Evolutionary conservation across 2,329 filamentous ascomycete genomes (phyloP).

Genomic region (Diplodia sapinea): DNA sequence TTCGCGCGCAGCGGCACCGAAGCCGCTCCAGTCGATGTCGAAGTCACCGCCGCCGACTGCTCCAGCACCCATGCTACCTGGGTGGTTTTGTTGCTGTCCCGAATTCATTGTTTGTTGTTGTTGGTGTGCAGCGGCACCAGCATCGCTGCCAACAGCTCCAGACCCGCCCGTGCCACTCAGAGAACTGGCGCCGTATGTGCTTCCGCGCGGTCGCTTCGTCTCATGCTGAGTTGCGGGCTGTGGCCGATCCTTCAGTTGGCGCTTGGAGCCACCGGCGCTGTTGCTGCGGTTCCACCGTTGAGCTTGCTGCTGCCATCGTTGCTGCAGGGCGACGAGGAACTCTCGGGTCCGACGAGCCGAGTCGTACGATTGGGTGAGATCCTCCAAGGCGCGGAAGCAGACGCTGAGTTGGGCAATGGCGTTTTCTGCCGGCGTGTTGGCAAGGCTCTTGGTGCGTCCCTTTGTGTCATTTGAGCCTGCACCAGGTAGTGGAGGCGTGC

Average conservation of each 20-base stretch:
- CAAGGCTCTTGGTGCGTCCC: not conserved
- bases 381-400: slow-evolving; percentile 30
- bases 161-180: not conserved
- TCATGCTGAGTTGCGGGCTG: slow-evolving; percentile 14
- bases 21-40: slow-evolving; percentile 24
- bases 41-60: slow-evolving; percentile 3
- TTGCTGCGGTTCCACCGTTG: not conserved
- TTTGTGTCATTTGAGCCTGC: not conserved
- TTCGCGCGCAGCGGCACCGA: slow-evolving; percentile 13
- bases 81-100: not conserved
- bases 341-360: slow-evolving; percentile 26
- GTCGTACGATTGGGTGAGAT: slow-evolving; percentile 30
- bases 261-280: slow-evolving; percentile 17
- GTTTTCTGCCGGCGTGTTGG: slow-evolving; percentile 6
- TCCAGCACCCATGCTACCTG: slow-evolving; percentile 4
- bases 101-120: not conserved
- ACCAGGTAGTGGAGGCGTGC: slow-evolving; percentile 12
- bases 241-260: slow-evolving; percentile 18
- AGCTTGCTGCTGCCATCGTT: slow-evolving; percentile 26
- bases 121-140: not conserved
- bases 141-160: not conserved
- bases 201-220: slow-evolving; percentile 24
- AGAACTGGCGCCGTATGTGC: slow-evolving; percentile 21
- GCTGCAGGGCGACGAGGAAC: slow-evolving; percentile 31
- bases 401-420: slow-evolving; percentile 30